phyloP scores from a whole-genome alignment of 1,284 basidiomycete species.

The Malassezia nana region DNA sequence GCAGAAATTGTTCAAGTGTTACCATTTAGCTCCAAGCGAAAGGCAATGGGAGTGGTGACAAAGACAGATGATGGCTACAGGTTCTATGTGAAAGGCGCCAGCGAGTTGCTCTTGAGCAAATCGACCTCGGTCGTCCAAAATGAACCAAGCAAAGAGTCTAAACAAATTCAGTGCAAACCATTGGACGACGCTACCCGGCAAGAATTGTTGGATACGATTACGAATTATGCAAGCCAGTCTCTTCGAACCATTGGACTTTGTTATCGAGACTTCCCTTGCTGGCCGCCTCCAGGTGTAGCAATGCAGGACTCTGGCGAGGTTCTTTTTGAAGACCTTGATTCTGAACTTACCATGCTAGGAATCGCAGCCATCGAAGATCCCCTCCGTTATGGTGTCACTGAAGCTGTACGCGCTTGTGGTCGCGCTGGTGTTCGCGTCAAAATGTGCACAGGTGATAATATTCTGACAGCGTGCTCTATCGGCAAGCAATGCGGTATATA shows the following conservation, averaged over 20 bases:
- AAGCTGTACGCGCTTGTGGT: slow-evolving; percentile 76
- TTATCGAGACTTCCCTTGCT: slow-evolving; percentile 72
- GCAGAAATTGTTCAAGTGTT: slow-evolving; percentile 75
- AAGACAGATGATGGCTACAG: slow-evolving; percentile 57
- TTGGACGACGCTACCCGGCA: slow-evolving; percentile 47
- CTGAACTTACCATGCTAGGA: slow-evolving; percentile 70
- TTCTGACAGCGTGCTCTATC: slow-evolving; percentile 75
- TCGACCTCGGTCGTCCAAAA: neutral
- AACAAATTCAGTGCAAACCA: neutral
- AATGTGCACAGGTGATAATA: slow-evolving; percentile 98
- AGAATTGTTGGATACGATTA: slow-evolving; percentile 80
- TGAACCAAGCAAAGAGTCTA: neutral
- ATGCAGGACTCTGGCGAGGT: slow-evolving; percentile 56
- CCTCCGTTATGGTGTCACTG: slow-evolving; percentile 73
- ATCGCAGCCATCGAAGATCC: slow-evolving; percentile 94
- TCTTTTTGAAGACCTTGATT: slow-evolving; percentile 62
- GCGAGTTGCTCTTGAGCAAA: slow-evolving; percentile 61
- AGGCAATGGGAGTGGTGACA: slow-evolving; percentile 90
- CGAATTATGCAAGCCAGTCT: slow-evolving; percentile 91
- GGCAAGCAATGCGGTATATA: slow-evolving; percentile 91
- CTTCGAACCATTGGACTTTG: slow-evolving; percentile 85
- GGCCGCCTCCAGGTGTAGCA: slow-evolving; percentile 61
- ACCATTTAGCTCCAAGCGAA: slow-evolving; percentile 87
- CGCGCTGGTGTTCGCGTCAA: slow-evolving; percentile 88
- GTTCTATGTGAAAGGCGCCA: slow-evolving; percentile 82